Evolutionary conservation across 208 protist species (phyloP).

Genomic region (Leishmania amazonensis): DNA sequence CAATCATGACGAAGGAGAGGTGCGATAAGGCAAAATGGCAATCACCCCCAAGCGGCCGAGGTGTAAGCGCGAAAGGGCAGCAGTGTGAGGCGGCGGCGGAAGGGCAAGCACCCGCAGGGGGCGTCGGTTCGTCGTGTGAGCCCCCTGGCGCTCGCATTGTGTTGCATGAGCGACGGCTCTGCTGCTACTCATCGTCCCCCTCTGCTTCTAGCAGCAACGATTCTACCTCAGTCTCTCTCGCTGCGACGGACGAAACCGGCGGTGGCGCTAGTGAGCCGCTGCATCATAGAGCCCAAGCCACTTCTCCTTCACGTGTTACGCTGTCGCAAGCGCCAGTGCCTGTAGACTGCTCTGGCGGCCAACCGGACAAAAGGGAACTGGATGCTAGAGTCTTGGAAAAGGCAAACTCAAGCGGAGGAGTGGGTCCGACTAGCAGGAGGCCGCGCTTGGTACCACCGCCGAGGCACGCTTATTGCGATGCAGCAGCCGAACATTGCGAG

Average conservation of each 20-base stretch:
- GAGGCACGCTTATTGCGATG: slow-evolving; percentile 2
- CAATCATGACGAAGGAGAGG: neutral
- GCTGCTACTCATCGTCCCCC: neutral
- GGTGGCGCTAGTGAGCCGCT: neutral
- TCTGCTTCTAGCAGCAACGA: neutral
- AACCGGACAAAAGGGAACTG: neutral
- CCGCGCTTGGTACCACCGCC: neutral
- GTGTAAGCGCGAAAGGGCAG: neutral
- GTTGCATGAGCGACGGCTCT: neutral
- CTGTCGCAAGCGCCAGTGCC: neutral
- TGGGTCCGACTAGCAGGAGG: neutral
- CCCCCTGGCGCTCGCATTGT: too few species aligned
- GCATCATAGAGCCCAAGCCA: neutral
- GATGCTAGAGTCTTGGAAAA: neutral
- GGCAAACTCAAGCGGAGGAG: neutral
- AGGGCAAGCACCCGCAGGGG: neutral
- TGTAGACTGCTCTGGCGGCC: too few species aligned
- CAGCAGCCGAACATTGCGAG: neutral
- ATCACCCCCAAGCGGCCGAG: neutral
- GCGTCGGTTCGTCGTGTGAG: neutral
- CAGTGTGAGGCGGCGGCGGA: neutral
- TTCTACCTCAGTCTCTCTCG: neutral
- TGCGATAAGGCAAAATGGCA: neutral
- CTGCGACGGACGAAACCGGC: neutral
- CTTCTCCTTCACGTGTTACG: neutral